Evolutionary conservation across 2,329 filamentous ascomycete species (phyloP).

Genomic region (Colletotrichum musae): DNA sequence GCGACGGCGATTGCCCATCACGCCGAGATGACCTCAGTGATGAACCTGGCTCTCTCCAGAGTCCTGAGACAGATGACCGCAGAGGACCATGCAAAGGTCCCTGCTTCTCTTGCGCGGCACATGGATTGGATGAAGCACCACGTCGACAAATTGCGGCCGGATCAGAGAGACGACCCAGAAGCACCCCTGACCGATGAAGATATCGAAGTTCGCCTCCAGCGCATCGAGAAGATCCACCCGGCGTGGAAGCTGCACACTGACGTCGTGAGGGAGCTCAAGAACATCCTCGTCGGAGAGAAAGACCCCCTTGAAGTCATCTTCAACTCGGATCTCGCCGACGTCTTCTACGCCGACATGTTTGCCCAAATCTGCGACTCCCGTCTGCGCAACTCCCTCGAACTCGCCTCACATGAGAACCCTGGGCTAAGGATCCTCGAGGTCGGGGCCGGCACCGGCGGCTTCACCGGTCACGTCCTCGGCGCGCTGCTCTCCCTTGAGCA

Average conservation of each 20-base stretch:
- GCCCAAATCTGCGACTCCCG: slow-evolving; percentile 43
- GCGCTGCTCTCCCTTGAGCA: slow-evolving; percentile 9
- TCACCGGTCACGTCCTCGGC: slow-evolving; percentile 46
- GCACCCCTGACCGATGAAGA: slow-evolving; percentile 44
- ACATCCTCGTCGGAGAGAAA: slow-evolving; percentile 49
- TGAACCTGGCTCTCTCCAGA: slow-evolving; percentile 1
- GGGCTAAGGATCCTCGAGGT: slow-evolving; percentile 53
- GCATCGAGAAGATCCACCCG: slow-evolving; percentile 47
- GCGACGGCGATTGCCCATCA: slow-evolving; percentile 31
- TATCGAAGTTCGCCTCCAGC: slow-evolving; percentile 45
- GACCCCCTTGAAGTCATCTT: slow-evolving; percentile 55
- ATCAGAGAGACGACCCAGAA: neutral
- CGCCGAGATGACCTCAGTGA: slow-evolving; percentile 8
- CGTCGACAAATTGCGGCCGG: slow-evolving; percentile 36
- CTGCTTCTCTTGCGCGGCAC: slow-evolving; percentile 44
- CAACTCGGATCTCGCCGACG: slow-evolving; percentile 49
- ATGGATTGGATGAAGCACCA: slow-evolving; percentile 52
- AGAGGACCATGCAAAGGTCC: slow-evolving; percentile 22
- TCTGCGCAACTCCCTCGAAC: slow-evolving; percentile 41
- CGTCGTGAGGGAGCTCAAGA: slow-evolving; percentile 47
- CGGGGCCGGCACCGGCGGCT: slow-evolving; percentile 51
- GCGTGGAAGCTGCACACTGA: slow-evolving; percentile 50
- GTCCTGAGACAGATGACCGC: neutral
- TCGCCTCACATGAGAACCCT: slow-evolving; percentile 48
- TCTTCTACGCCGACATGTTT: slow-evolving; percentile 52